Evolutionary conservation across 2,329 filamentous ascomycete genomes (phyloP).

Genomic region (Furcasterigmium sp.): DNA sequence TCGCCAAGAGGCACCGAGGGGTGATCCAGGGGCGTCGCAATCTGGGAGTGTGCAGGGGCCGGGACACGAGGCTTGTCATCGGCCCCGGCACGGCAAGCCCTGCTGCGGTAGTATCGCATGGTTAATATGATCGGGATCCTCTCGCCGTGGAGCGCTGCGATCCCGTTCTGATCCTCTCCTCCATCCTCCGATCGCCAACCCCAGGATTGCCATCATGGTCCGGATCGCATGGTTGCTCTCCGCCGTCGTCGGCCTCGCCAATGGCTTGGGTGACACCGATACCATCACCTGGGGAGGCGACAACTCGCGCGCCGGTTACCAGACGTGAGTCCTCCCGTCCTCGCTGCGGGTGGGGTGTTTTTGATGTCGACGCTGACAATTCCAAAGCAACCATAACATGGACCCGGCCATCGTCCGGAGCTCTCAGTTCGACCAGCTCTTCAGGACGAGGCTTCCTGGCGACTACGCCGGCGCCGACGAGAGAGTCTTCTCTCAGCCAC

Average conservation of each 20-base stretch:
- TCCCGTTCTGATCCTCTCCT: not conserved
- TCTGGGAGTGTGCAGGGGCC: too few species aligned
- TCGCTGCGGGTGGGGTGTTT: too few species aligned
- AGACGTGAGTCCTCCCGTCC: constrained; percentile 38
- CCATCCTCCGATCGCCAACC: constrained; percentile 3
- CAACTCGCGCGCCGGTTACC: constrained; percentile 47
- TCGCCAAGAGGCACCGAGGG: too few species aligned
- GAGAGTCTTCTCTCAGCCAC: constrained; percentile 46
- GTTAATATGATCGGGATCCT: constrained; percentile 2
- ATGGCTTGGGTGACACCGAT: constrained; percentile 38
- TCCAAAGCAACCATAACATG: constrained; percentile 52
- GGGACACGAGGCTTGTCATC: too few species aligned
- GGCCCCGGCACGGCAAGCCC: not conserved
- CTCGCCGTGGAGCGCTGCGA: not conserved
- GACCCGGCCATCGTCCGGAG: constrained; percentile 53
- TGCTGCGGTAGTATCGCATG: not conserved
- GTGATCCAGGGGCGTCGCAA: too few species aligned
- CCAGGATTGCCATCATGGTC: constrained; percentile 7
- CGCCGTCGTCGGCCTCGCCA: constrained; percentile 24
- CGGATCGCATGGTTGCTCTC: constrained; percentile 16
- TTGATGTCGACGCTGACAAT: too few species aligned
- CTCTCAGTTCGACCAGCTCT: constrained; percentile 49
- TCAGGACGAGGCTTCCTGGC: constrained; percentile 45
- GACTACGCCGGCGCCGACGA: constrained; percentile 43
- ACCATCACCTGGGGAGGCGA: constrained; percentile 58